A percentile compares a stretch with the other conserved stretches of the same genome.
These are phyloP conservation scores for Naganishia vaughanmartiniae DNA, from an alignment of 768 basidiomycete genomes.

Conservation along the genomic window DNA sequence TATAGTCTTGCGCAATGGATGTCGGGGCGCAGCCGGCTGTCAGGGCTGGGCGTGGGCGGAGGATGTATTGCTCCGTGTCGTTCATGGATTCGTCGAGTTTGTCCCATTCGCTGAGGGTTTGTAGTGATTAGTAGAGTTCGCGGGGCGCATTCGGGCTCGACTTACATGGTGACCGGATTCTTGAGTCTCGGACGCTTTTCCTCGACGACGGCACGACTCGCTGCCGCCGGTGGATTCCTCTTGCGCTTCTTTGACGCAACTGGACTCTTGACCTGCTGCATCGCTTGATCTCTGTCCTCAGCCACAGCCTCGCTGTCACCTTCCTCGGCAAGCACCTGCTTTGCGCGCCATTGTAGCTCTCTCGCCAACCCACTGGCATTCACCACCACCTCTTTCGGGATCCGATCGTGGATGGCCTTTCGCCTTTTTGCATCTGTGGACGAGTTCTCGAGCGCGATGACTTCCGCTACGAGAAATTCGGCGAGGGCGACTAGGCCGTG, in stretches of 20 bases:
- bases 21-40: neutral
- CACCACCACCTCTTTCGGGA: conserved; percentile 75
- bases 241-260: conserved; percentile 18
- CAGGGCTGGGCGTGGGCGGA: conserved; percentile 3
- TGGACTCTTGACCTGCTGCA: neutral
- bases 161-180: conserved; percentile 15
- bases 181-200: conserved; percentile 2
- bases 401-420: conserved; percentile 74
- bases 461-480: conserved; percentile 75
- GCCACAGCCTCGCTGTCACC: neutral
- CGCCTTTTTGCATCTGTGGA: conserved; percentile 65
- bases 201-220: neutral
- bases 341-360: conserved; percentile 80
- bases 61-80: conserved; percentile 11
- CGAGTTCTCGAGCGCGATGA: conserved; percentile 63
- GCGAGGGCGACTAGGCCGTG: conserved; percentile 69
- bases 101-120: neutral
- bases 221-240: neutral
- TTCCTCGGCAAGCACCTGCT: conserved; percentile 44
- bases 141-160: neutral
- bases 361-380: conserved; percentile 76
- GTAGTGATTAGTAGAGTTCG: neutral
- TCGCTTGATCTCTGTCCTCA: neutral
- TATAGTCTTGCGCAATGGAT: conserved; percentile 5
- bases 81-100: conserved; percentile 16